Base-by-base conservation (phyloP, 2,329 filamentous ascomycete species). In the Aspergillus pseudoviridinutans region DNA sequence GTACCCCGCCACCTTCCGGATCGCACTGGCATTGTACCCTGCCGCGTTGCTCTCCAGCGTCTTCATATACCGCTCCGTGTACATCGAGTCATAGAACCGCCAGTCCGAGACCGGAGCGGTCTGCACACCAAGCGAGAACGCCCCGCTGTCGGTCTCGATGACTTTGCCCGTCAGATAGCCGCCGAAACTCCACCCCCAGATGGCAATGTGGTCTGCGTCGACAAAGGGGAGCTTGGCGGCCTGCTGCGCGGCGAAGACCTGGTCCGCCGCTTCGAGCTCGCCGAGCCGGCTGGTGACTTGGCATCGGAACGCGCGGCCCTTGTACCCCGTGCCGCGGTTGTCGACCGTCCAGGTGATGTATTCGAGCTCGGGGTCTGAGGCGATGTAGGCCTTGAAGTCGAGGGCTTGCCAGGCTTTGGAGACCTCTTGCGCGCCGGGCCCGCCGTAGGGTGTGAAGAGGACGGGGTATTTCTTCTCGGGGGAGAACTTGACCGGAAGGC, bases 61-160 rank as follows among this genome's bases (percentile, higher is more conserved):
- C 73, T 88, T 88, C 87, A 90, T 89, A 74, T 88, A 90, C 10
- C 87, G 81, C 71, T 90, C 87, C 0, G 87, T 88, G 69, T 89
- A 90, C 78, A 89, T 83, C 55, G 80, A 82, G 70, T 90, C 86
- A 71, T 90, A 90, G 74, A 89, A 85, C 1, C 86, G 81, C 84
- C 85, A 89, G 73, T 90, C 87, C 2, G 79, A 80, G 0, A 89
- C 86, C 0, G 87, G 87, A 0, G 87, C 87, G 0, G 84, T 85
- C 63, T 87, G 85, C 9, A 89, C 71, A 0, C 80, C 87, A 7
- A 86, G 80, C 0, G 83, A 81, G 69, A 90, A 88, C 17, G 81
- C 80, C 1, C 82, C 83, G 20, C 82, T 83, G 68, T 84, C 76
- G 0, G 79, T 76, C 66, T 90, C 87, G 7, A 90, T 76, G 0